Percentiles rank a stretch among this genome's conserved stretches.
Evolutionary conservation across 1,284 basidiomycete genomes (phyloP).

Genomic region (Phenoliferia sp.): DNA sequence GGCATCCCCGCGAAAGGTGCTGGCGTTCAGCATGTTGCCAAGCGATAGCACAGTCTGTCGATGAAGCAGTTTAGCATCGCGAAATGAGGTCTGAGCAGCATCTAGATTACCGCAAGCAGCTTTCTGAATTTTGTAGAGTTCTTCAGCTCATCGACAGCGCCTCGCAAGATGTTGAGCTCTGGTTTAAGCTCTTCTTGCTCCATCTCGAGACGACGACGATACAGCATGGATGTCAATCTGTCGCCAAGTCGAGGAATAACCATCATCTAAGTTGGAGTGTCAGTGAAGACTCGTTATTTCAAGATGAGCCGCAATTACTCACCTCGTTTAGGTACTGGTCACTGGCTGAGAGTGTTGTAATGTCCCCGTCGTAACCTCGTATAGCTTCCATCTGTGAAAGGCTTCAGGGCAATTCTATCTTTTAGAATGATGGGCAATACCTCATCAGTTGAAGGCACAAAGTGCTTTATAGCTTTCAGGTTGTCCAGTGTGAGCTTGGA

Average conservation of each 20-base stretch:
- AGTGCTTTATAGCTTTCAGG: conserved; percentile 64
- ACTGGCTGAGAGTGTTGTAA: conserved; percentile 49
- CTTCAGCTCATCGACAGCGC: conserved; percentile 70
- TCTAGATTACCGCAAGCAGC: conserved; percentile 57
- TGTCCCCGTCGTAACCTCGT: conserved; percentile 57
- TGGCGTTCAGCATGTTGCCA: conserved; percentile 76
- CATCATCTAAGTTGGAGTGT: no score
- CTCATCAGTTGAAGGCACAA: conserved; percentile 72
- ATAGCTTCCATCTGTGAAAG: conserved; percentile 55
- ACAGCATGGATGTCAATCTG: conserved; percentile 75
- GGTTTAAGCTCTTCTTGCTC: conserved; percentile 79
- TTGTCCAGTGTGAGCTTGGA: conserved; percentile 61
- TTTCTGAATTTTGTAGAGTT: conserved; percentile 62
- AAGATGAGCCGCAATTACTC: conserved; percentile 18
- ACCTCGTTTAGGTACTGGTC: conserved; percentile 80
- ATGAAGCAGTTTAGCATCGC: neutral
- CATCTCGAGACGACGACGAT: conserved; percentile 70
- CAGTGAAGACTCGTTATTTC: no score
- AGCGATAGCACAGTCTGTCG: conserved; percentile 48
- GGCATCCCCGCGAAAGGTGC: conserved; percentile 76
- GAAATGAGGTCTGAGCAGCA: neutral
- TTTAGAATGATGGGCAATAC: conserved; percentile 42
- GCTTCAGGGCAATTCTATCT: neutral
- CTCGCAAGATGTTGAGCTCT: conserved; percentile 69
- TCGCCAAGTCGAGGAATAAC: conserved; percentile 66